Evolutionary conservation across 257 asterid species (phyloP).

Genomic region (Paraleonurus japonicus): DNA sequence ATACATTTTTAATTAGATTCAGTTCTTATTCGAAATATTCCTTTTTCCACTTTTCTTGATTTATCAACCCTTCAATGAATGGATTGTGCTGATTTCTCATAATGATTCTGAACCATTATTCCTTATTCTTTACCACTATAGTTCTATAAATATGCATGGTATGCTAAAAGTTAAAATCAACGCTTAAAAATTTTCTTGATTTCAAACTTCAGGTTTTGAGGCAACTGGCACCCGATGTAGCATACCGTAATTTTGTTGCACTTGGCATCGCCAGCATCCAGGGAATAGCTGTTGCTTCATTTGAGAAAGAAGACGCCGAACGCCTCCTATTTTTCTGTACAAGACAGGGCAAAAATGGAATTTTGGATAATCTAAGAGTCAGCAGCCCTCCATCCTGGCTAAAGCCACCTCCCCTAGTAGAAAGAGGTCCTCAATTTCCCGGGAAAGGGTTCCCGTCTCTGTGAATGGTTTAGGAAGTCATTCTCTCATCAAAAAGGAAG

Average conservation of each 20-base stretch:
- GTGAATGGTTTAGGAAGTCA: conserved; percentile 36
- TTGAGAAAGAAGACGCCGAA: conserved; percentile 83
- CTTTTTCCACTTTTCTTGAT: not conserved
- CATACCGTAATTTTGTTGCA: conserved; percentile 84
- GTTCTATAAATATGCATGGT: not conserved
- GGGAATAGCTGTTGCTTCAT: conserved; percentile 87
- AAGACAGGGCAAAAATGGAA: conserved; percentile 38
- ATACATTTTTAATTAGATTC: not conserved
- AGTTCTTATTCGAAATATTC: not conserved
- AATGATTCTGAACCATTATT: not conserved
- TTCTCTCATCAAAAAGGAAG: conserved; percentile 41
- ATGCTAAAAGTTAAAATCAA: not conserved
- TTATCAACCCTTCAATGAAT: not conserved
- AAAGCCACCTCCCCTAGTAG: conserved; percentile 84
- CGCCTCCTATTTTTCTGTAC: conserved; percentile 67
- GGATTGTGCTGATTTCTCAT: not conserved
- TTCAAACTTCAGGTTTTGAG: conserved; percentile 68
- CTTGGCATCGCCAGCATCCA: conserved; percentile 89
- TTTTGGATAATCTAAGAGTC: conserved; percentile 34
- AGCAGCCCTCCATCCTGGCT: conserved; percentile 74
- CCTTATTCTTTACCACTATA: not conserved
- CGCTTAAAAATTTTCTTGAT: not conserved
- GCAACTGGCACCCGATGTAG: conserved; percentile 86
- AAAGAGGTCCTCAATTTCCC: conserved; percentile 49
- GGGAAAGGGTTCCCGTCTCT: conserved; percentile 31